These are phyloP conservation scores for Crithidia fasciculata DNA, from an alignment of 208 protist species.

Conservation along the genomic window DNA sequence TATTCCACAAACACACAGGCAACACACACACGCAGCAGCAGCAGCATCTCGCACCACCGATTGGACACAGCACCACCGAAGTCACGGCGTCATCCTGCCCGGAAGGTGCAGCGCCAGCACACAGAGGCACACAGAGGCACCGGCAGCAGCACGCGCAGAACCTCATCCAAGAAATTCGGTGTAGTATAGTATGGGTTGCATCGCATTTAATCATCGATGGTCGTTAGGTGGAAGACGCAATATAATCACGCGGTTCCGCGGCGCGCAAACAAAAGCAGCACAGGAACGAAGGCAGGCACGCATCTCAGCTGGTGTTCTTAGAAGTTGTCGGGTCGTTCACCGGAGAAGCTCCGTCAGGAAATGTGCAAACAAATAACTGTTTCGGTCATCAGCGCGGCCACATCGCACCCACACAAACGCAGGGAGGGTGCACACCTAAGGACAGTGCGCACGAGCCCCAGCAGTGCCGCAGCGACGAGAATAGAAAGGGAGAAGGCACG, in stretches of 20 bases:
- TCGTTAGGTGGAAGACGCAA: slow-evolving; percentile 26
- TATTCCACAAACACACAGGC: neutral
- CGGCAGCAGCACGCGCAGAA: neutral
- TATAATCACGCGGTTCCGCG: slow-evolving; percentile 21
- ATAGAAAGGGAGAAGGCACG: no score
- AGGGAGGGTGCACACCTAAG: no score
- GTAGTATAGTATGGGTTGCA: slow-evolving; percentile 36
- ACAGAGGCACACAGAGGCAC: no score
- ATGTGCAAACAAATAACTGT: slow-evolving; percentile 31
- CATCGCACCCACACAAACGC: neutral
- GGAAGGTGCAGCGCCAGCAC: slow-evolving; percentile 9
- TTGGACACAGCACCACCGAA: slow-evolving; percentile 26
- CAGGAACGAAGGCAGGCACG: neutral
- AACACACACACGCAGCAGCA: slow-evolving; percentile 1
- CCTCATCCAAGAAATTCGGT: slow-evolving; percentile 30
- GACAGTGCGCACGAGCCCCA: no score
- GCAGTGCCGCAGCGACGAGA: no score
- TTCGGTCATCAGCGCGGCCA: slow-evolving; percentile 27
- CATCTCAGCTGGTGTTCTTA: slow-evolving; percentile 19
- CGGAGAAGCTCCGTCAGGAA: slow-evolving; percentile 18
- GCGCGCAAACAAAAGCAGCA: neutral
- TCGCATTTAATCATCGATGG: slow-evolving; percentile 24
- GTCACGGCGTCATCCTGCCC: slow-evolving; percentile 18
- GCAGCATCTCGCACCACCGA: slow-evolving; percentile 32
- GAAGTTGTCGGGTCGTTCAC: slow-evolving; percentile 13